phyloP scores from a whole-genome alignment of 192 early-diverging fungal species.

The Dispira parvispora region DNA sequence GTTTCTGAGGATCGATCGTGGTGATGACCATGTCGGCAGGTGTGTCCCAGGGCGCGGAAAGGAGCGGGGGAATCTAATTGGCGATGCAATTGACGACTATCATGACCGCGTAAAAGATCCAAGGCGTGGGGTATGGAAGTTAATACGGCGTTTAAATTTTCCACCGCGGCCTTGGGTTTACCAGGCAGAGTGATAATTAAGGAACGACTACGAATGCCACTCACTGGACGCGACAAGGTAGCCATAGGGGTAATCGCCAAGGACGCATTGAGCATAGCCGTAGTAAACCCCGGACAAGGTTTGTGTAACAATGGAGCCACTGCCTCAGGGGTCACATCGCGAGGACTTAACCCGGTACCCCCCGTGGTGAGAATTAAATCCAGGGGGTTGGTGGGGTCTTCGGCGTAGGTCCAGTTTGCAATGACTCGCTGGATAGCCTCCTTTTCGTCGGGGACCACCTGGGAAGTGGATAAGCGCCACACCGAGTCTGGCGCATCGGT shows the following conservation, averaged over 20 bases:
- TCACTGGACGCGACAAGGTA: slow-evolving; percentile 63
- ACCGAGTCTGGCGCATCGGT: not conserved
- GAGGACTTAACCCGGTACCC: slow-evolving; percentile 79
- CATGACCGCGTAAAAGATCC: slow-evolving; percentile 40
- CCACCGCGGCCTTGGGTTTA: slow-evolving; percentile 65
- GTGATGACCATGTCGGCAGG: slow-evolving; percentile 15
- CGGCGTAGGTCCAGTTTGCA: not conserved
- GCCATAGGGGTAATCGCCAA: slow-evolving; percentile 77
- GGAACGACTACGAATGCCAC: slow-evolving; percentile 38
- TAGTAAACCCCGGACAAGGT: slow-evolving; percentile 54
- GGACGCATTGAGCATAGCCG: slow-evolving; percentile 57
- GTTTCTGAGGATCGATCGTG: slow-evolving; percentile 24
- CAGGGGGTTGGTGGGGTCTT: not conserved
- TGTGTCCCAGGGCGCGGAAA: not conserved
- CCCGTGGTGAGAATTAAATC: slow-evolving; percentile 71
- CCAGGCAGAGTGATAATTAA: slow-evolving; percentile 80
- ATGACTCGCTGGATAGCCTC: not conserved
- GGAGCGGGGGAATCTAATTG: not conserved
- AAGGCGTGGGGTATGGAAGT: slow-evolving; percentile 68
- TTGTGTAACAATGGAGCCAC: slow-evolving; percentile 52
- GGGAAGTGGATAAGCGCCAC: not conserved
- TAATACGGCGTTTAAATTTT: slow-evolving; percentile 64
- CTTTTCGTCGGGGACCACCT: not conserved
- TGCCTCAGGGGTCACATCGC: slow-evolving; percentile 82
- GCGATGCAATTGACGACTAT: slow-evolving; percentile 28